Base-by-base conservation (phyloP, 2,329 filamentous ascomycete species). In the Beauveria brongniartii region DNA sequence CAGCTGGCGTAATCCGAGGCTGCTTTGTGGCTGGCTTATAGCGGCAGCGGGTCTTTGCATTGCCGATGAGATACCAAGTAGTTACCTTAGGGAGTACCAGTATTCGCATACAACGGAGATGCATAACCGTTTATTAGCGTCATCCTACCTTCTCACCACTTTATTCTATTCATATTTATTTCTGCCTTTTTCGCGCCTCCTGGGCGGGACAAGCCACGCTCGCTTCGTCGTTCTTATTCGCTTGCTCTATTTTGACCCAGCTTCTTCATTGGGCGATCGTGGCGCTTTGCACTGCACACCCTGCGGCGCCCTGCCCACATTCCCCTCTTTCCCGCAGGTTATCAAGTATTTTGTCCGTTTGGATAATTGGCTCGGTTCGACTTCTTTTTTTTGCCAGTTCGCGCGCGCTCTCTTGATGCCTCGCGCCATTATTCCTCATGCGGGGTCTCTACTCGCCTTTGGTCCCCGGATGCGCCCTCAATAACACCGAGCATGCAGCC, bases 201-300 rank as follows among this genome's bases (percentile, higher is more conserved):
- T 24, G 24, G 18, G 26, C 12, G 22, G 30, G 22, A 24, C 16
- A 20, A 50, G 55, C 55, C 46, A 50, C 46, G 12, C 6, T 22
- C 28, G 16, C 24, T 8, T 16, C 22, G 5, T 47, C 28, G 5
- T 24, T n/a, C 1, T 43, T n/a, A 24, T 26, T 37, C 20, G 46
- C 16, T 26, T 16, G 16, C 50, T 24, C 20, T 30, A 57, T 24
- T 8, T 9, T 14, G 18, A 24, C 24, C 47, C 47, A 59, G 55
- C 55, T 59, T 52, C 56, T 52, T 43, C 34, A 52, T 59, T 44
- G 56, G 52, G 56, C 47, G 47, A 52, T 59, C 28, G 44, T 50
- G 47, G 56, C 55, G 55, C 20, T 41, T 51, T 24, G 30, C 30
- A 34, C 12, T 3, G 24, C 40, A 44, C 22, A 24, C 53, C 40